Conservation (phyloP, 495 filamentous ascomycete species). For the Annulohypoxylon bovei region DNA sequence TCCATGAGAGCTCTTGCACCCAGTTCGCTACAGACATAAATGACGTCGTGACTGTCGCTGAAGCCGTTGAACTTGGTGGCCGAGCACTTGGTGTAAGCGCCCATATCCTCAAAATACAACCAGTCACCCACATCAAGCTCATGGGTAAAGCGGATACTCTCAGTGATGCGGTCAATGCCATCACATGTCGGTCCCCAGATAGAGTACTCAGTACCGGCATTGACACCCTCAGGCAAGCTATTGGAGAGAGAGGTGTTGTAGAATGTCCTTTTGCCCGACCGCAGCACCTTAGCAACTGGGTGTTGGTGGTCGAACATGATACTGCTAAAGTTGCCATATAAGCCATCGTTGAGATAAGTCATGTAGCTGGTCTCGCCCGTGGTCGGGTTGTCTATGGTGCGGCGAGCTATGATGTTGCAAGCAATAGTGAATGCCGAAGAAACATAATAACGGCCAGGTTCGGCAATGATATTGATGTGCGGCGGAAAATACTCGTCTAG, state of each 20-base stretch:
- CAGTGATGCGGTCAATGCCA: constrained; percentile 90
- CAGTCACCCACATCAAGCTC: constrained; percentile 91
- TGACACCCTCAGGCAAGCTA: constrained; percentile 40
- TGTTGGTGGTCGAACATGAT: constrained; percentile 99
- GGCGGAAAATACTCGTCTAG: constrained; percentile 89
- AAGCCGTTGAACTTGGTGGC: constrained; percentile 99
- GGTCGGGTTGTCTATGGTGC: constrained; percentile 70
- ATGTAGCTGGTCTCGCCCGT: constrained; percentile 78
- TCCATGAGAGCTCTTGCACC: constrained; percentile 81
- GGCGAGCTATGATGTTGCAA: constrained; percentile 94
- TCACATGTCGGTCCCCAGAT: constrained; percentile 99
- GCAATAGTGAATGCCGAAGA: constrained; percentile 92
- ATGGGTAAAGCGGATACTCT: constrained; percentile 75
- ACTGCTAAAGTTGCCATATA: constrained; percentile 98
- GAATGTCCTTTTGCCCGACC: constrained; percentile 63
- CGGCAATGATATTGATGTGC: constrained; percentile 88
- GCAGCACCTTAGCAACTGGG: constrained; percentile 82
- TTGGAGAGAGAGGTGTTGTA: constrained; percentile 57
- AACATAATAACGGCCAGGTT: constrained; percentile 96
- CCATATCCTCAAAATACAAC: constrained; percentile 99
- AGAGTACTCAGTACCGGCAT: constrained; percentile 75
- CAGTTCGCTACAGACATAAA: constrained; percentile 93
- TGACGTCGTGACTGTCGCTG: constrained; percentile 86
- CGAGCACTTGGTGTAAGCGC: constrained; percentile 96
- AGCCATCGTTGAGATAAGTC: constrained; percentile 95